A percentile compares a stretch with the other conserved stretches of the same genome.
phyloP scores from a whole-genome alignment of 495 filamentous ascomycete species.

The Aspergillus biplanus region DNA sequence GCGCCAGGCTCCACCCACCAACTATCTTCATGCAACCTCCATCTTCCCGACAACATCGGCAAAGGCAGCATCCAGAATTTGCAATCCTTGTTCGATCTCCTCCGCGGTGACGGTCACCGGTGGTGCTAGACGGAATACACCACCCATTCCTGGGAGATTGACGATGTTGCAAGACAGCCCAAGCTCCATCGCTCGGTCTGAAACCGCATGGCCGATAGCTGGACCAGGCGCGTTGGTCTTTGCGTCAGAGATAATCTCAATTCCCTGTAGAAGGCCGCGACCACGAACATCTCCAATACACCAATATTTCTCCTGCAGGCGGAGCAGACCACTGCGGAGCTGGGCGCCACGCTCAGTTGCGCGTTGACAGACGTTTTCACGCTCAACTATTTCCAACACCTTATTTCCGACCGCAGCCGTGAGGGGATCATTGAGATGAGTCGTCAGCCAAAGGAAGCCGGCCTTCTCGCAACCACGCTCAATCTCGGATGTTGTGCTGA shows the following conservation, averaged over 20 bases:
- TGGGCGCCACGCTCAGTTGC: constrained; percentile 43
- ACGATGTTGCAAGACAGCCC: constrained; percentile 59
- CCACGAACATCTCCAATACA: constrained; percentile 62
- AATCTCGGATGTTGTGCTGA: constrained; percentile 53
- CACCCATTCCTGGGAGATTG: constrained; percentile 54
- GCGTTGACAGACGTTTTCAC: constrained; percentile 48
- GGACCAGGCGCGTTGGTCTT: constrained; percentile 44
- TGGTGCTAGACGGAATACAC: constrained; percentile 60
- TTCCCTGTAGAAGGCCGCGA: constrained; percentile 54
- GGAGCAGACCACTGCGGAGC: constrained; percentile 45
- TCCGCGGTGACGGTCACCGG: constrained; percentile 56
- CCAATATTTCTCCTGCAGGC: constrained; percentile 48
- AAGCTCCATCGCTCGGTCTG: constrained; percentile 45
- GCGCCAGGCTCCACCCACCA: background rate
- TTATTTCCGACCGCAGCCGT: constrained; percentile 58
- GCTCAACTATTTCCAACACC: constrained; percentile 57
- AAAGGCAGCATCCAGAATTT: constrained; percentile 53
- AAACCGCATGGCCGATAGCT: constrained; percentile 51
- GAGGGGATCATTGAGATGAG: constrained; percentile 58
- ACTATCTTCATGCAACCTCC: background rate
- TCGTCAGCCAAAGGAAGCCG: constrained; percentile 36
- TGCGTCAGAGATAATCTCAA: constrained; percentile 55
- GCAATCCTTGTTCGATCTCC: constrained; percentile 52
- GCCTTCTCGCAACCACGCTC: constrained; percentile 37
- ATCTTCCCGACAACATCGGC: constrained; percentile 20